Percentiles rank a stretch among this genome's conserved stretches.
phyloP scores from a whole-genome alignment of 176 grass and related monocot species.

The Pharus latifolius region DNA sequence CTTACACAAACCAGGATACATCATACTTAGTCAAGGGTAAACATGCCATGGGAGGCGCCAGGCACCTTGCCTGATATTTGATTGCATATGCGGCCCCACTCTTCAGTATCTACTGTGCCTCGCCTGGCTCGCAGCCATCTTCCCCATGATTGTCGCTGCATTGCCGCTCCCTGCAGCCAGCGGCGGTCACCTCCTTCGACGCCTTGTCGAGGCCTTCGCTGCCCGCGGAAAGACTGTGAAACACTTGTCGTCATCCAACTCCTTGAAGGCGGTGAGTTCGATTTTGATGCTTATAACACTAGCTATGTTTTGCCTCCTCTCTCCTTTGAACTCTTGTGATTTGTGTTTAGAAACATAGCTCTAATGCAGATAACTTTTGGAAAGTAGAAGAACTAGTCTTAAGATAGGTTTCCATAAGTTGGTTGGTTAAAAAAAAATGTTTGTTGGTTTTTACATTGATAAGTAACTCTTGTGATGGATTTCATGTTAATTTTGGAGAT shows the following conservation, averaged over 20 bases:
- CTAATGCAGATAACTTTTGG: not conserved
- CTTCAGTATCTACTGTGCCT: slow-evolving; percentile 32
- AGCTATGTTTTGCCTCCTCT: not conserved
- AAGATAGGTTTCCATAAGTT: too few relatives aligned
- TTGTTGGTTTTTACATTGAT: too few relatives aligned
- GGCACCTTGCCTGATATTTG: too few relatives aligned
- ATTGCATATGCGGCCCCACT: not conserved
- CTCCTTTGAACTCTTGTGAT: not conserved
- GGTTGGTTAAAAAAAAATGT: too few relatives aligned
- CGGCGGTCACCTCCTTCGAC: slow-evolving; percentile 18
- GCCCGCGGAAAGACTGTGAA: slow-evolving; percentile 43
- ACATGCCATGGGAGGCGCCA: slow-evolving; percentile 22
- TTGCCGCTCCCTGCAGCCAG: slow-evolving; percentile 31
- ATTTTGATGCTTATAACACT: not conserved
- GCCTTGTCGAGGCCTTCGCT: too few relatives aligned
- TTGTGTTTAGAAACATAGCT: not conserved
- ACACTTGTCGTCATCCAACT: slow-evolving; percentile 4
- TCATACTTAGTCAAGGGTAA: not conserved
- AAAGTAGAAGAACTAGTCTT: too few relatives aligned
- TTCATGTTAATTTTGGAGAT: not conserved
- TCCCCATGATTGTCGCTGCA: slow-evolving; percentile 37
- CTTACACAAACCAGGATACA: not conserved
- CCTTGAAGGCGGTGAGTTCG: slow-evolving; percentile 28
- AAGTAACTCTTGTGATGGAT: too few relatives aligned
- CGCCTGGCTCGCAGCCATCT: slow-evolving; percentile 33